Conservation (phyloP, 2,329 filamentous ascomycete genomes). For the Hymenoscyphus albidus region DNA sequence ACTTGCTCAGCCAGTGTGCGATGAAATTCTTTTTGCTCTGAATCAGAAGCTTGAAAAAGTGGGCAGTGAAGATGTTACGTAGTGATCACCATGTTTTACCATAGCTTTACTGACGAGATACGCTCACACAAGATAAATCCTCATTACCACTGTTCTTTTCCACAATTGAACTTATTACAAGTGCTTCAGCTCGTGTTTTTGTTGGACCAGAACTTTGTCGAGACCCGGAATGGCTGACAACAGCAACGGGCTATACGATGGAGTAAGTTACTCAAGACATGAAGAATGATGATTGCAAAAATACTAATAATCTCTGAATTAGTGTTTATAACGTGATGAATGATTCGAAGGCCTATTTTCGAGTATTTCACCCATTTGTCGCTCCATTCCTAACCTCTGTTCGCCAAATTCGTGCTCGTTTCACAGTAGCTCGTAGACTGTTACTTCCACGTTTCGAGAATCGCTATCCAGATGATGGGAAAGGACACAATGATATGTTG, state of each 20-base stretch:
- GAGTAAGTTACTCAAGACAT: neutral
- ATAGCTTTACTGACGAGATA: neutral
- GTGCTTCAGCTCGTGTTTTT: neutral
- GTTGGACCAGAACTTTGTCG: slow-evolving; percentile 4
- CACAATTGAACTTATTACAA: neutral
- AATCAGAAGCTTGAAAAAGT: neutral
- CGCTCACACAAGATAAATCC: neutral
- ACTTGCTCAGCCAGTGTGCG: neutral
- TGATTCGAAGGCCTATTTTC: slow-evolving; percentile 3
- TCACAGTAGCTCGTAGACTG: neutral
- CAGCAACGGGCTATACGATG: slow-evolving; percentile 5
- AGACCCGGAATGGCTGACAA: neutral
- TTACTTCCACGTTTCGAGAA: neutral
- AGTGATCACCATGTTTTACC: neutral
- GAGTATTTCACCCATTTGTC: slow-evolving; percentile 5
- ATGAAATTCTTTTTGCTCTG: neutral
- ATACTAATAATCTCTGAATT: neutral
- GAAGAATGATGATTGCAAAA: neutral
- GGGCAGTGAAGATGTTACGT: neutral
- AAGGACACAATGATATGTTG: slow-evolving; percentile 6
- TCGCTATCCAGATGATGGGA: neutral
- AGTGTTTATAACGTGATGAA: slow-evolving; percentile 1
- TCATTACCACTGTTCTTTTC: neutral
- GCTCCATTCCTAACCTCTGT: neutral
- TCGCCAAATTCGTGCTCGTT: neutral